Evolutionary conservation across 2,329 filamentous ascomycete species (phyloP), one percentile per base, ranked within the genome.

Genomic region (Colletotrichum endophyticum): DNA sequence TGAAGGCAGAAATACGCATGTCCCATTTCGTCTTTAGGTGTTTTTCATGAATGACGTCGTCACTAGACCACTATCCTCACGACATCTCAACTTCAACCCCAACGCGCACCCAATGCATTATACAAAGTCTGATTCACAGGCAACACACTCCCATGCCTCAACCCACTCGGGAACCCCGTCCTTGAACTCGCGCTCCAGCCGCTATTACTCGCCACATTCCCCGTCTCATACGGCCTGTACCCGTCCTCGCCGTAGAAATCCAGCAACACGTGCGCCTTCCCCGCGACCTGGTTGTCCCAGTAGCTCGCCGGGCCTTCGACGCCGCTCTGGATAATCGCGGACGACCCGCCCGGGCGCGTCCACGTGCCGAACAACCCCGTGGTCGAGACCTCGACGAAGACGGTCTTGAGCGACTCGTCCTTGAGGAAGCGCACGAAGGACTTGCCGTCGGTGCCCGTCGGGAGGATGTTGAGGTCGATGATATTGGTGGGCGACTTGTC

Each of bases 371-470:
- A 89, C 0, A 91, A 81, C 0, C 90, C 90, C 0, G 79, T 85
- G 0, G 86, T 85, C 5, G 86, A 87, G 66, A 86, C 85, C 78
- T 91, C 89, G 36, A 86, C 84, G 75, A 89, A 91, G 27, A 91
- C 89, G 0, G 85, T 87, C 77, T 89, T 89, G 4, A 83, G 85
- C 1, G 86, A 85, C 80, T 91, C 89, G 81, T 91, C 88, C 78
- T 91, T 91, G 82, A 91, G 84, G 82, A 91, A 91, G 61, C 90
- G 87, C 8, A 89, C 84, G 67, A 88, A 91, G n/a, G 83, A 83
- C 49, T 81, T 80, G 16, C 83, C 83, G 64, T 82, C 82, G 39
- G 78, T 79, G 16, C 86, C 85, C 2, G 89, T 81, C 2, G 86
- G 83, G 5, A 91, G 84, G 67, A 77, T 77, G 72, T 75, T 71